Base-by-base conservation (phyloP, 2,329 filamentous ascomycete species). In the Claviceps sorghi region DNA sequence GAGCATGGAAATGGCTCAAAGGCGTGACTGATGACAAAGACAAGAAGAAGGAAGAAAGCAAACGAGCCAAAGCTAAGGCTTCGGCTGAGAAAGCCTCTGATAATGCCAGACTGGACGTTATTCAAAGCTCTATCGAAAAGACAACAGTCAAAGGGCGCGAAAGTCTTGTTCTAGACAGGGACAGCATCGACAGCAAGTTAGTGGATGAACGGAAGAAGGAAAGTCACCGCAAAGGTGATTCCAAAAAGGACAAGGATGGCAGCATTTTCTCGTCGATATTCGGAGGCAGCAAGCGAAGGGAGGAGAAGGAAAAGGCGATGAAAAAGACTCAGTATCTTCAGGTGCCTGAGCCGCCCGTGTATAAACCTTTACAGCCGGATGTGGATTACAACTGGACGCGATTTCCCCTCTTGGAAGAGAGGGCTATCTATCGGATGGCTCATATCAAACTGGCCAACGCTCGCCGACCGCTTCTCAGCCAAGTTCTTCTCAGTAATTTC, bases 391-490 rank as follows among this genome's bases (percentile, higher is more conserved):
- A 89, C 60, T 98, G 93, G 87, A 93, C 89, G 1, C 78, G 93
- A 44, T 98, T 97, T 63, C 89, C 89, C 13, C 91, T 98, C 51
- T 74, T 96, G 52, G 91, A 97, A 67, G 93, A 98, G 71, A 80
- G 93, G 54, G 93, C 93, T 21, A 98, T 98, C 54, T 98, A 98
- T 69, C 82, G 93, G 55, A 95, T 98, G 88, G 93, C 93, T 19
- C 93, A 98, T 65, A 94, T 97, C 70, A 98, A 98, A 69, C 80
- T 98, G 55, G 93, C 93, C n/a, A 97, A 98, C 64, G 93, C 93
- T 40, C 83, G 91, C 45, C 84, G 93, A 52, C 86, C 91, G 42
- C 72, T 98, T 50, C 85, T 95, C 64, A 96, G 91, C 55, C 93
- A 98, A 67, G 93, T 98, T 22, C 75, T 98, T 54, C 78, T 98